Percentiles rank a stretch among this genome's conserved stretches.
Conservation (phyloP, 208 protist genomes). For the Trypanosoma boissoni region DNA sequence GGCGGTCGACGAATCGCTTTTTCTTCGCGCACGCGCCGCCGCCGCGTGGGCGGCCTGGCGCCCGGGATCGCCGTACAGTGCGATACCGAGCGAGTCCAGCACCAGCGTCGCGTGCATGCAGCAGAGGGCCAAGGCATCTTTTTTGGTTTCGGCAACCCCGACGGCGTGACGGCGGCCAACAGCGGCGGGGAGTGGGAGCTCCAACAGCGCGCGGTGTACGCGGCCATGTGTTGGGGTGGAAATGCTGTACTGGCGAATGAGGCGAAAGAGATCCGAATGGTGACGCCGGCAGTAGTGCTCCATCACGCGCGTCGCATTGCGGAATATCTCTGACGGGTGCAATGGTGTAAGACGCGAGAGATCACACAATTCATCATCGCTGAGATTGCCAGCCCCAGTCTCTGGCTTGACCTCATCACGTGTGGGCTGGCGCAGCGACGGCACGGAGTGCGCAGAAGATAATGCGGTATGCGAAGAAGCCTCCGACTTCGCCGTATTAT, state of each 20-base stretch:
- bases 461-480: too few species aligned
- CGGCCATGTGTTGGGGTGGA: constrained; percentile 30
- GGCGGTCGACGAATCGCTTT: too few species aligned
- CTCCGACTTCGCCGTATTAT: not conserved
- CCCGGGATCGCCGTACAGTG: constrained; percentile 39
- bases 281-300: constrained; percentile 35
- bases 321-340: constrained; percentile 49
- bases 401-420: too few species aligned
- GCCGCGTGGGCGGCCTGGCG: too few species aligned
- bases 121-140: constrained; percentile 48
- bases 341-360: constrained; percentile 42
- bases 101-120: constrained; percentile 53
- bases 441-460: too few species aligned
- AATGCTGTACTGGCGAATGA: constrained; percentile 68
- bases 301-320: constrained; percentile 28
- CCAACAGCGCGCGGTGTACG: constrained; percentile 72
- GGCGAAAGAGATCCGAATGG: constrained; percentile 53
- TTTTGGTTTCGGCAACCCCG: constrained; percentile 57
- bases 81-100: constrained; percentile 57
- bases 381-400: constrained; percentile 8
- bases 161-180: constrained; percentile 66
- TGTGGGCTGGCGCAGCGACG: too few species aligned
- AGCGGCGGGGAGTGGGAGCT: constrained; percentile 51
- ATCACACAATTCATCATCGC: constrained; percentile 76
- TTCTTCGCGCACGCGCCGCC: too few species aligned